phyloP scores from a whole-genome alignment of 2,329 filamentous ascomycete genomes.

The Camillea tinctor region DNA sequence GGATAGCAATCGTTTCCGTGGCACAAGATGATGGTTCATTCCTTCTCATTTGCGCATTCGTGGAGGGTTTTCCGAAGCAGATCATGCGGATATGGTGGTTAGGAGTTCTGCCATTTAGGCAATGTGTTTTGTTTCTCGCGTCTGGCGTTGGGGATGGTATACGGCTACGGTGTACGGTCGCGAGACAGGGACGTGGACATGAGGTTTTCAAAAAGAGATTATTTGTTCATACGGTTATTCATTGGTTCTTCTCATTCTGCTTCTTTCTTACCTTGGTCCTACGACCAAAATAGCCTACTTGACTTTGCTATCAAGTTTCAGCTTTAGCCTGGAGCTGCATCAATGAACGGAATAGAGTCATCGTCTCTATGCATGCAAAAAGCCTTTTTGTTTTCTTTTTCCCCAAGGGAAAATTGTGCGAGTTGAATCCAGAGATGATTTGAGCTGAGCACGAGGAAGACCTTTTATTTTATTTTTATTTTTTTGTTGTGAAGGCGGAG shows the following conservation, averaged over 20 bases:
- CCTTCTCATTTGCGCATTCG: slow-evolving; percentile 1
- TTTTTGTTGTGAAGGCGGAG: too few species aligned
- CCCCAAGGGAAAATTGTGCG: too few species aligned
- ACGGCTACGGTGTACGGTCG: background rate
- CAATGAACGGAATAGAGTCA: background rate
- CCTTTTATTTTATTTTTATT: too few species aligned
- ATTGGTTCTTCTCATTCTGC: background rate
- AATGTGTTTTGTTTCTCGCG: background rate
- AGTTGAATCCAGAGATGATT: too few species aligned
- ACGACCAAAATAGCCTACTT: background rate
- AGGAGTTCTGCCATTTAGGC: slow-evolving; percentile 6
- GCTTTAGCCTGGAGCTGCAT: background rate
- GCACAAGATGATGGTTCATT: slow-evolving; percentile 1
- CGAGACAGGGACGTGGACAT: background rate
- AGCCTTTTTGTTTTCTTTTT: too few species aligned
- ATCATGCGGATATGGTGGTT: slow-evolving; percentile 2
- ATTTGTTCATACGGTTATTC: background rate
- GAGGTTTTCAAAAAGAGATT: background rate
- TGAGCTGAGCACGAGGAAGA: too few species aligned
- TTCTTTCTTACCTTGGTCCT: background rate
- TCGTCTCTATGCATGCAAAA: background rate
- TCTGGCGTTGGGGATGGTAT: background rate
- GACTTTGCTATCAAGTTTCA: background rate
- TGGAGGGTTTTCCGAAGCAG: slow-evolving; percentile 1
- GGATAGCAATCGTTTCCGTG: slow-evolving; percentile 1